phyloP scores from a whole-genome alignment of 1,284 basidiomycete species.

The Rhodotorula sp. region DNA sequence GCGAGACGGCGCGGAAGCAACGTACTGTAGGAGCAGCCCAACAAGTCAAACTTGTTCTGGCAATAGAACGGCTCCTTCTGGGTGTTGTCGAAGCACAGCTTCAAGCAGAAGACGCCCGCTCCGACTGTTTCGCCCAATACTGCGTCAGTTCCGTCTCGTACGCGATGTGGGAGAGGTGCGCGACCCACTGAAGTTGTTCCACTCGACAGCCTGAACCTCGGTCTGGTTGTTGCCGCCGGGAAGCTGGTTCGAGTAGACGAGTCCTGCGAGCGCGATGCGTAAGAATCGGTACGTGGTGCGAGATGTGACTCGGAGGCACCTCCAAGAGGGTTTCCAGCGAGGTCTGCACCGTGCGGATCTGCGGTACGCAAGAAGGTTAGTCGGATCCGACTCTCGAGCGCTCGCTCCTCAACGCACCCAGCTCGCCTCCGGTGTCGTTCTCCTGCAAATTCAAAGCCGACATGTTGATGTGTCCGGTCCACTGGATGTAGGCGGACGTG shows the following conservation, averaged over 20 bases:
- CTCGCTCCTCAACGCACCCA: background rate
- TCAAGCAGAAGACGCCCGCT: slow-evolving; percentile 56
- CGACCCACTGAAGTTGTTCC: slow-evolving; percentile 53
- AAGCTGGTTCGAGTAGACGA: slow-evolving; percentile 40
- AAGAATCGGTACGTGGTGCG: background rate
- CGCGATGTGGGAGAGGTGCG: no score
- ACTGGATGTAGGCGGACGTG: slow-evolving; percentile 63
- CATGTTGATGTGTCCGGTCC: slow-evolving; percentile 63
- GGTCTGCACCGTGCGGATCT: slow-evolving; percentile 38
- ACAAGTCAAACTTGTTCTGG: slow-evolving; percentile 54
- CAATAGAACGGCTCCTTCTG: slow-evolving; percentile 48
- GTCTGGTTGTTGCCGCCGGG: slow-evolving; percentile 48
- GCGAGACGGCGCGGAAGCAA: background rate
- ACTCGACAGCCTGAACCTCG: slow-evolving; percentile 42
- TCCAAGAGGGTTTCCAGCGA: slow-evolving; percentile 36
- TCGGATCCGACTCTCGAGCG: no score
- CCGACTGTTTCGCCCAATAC: slow-evolving; percentile 55
- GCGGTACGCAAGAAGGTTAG: background rate
- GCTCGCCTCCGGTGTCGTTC: slow-evolving; percentile 60
- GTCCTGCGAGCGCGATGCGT: background rate
- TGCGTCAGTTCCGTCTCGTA: no score
- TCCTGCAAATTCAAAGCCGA: slow-evolving; percentile 56
- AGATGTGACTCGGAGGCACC: background rate
- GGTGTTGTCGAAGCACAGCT: slow-evolving; percentile 53
- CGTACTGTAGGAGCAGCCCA: slow-evolving; percentile 62